These are phyloP conservation scores for Naganishia onofrii DNA, from an alignment of 768 basidiomycete species.

Conservation along the genomic window DNA sequence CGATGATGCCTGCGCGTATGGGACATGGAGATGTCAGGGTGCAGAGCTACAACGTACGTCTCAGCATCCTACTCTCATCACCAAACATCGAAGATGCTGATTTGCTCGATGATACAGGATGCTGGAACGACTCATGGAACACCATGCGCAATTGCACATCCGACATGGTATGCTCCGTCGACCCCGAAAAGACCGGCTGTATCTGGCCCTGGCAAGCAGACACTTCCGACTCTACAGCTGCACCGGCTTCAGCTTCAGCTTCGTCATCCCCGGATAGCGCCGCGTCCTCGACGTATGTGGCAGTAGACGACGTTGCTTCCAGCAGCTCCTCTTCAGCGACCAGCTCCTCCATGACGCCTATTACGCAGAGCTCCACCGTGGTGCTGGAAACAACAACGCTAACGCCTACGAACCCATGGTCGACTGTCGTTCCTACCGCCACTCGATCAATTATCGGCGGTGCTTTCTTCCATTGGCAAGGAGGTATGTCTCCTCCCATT, in stretches of 20 bases:
- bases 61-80: not conserved
- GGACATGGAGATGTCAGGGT: slow-evolving; percentile 28
- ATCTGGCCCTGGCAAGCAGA: slow-evolving; percentile 27
- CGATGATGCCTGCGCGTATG: slow-evolving; percentile 22
- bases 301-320: not conserved
- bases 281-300: not conserved
- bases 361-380: not conserved
- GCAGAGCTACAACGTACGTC: slow-evolving; percentile 27
- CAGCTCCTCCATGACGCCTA: not conserved
- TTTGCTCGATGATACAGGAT: slow-evolving; percentile 7
- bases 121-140: slow-evolving; percentile 21
- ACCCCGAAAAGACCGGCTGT: slow-evolving; percentile 22
- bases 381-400: not conserved
- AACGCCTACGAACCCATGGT: slow-evolving; percentile 8
- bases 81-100: not conserved
- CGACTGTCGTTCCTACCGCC: not conserved
- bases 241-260: not conserved
- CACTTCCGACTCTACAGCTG: not conserved
- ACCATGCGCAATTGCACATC: slow-evolving; percentile 24
- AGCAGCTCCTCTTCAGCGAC: not conserved
- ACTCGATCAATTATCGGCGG: not conserved
- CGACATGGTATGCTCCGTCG: slow-evolving; percentile 17
- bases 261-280: not conserved
- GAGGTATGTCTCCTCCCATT: not conserved
- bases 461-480: slow-evolving; percentile 18